Conservation (phyloP, 176 grass and related monocot genomes). For the Musa itinerans region DNA sequence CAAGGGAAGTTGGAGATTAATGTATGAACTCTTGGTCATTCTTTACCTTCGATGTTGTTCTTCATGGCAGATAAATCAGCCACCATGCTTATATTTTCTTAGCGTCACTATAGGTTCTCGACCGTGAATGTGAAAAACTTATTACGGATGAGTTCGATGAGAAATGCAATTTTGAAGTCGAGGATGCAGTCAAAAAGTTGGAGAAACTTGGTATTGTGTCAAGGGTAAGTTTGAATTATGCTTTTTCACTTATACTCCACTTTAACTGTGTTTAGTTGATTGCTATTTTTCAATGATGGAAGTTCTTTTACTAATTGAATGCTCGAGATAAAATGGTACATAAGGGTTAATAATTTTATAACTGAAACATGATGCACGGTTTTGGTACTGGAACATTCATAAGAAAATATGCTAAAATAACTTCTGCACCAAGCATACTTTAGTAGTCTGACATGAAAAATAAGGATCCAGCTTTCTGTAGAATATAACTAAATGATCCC, state of each 20-base stretch:
- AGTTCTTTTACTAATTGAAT: neutral
- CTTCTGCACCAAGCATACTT: neutral
- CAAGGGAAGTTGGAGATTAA: slow-evolving; percentile 59
- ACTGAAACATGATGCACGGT: neutral
- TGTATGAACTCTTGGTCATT: slow-evolving; percentile 28
- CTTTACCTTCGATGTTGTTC: neutral
- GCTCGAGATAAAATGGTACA: neutral
- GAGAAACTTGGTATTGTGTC: slow-evolving; percentile 83
- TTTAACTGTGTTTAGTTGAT: neutral
- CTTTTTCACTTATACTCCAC: slow-evolving; percentile 1
- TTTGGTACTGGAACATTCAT: neutral
- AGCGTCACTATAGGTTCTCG: slow-evolving; percentile 60
- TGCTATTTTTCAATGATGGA: neutral
- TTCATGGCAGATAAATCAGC: neutral
- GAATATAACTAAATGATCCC: neutral
- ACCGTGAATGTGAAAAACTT: slow-evolving; percentile 70
- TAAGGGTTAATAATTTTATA: neutral
- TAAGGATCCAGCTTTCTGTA: neutral
- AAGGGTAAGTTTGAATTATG: slow-evolving; percentile 45
- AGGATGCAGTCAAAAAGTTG: slow-evolving; percentile 77
- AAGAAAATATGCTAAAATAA: neutral
- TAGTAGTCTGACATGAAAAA: neutral
- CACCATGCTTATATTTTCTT: neutral
- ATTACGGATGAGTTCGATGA: slow-evolving; percentile 71
- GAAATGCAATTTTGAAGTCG: slow-evolving; percentile 89